Evolutionary conservation across 2,329 filamentous ascomycete species (phyloP), one percentile per base, ranked within the genome.

Genomic region (Colletotrichum lindemuthianum): DNA sequence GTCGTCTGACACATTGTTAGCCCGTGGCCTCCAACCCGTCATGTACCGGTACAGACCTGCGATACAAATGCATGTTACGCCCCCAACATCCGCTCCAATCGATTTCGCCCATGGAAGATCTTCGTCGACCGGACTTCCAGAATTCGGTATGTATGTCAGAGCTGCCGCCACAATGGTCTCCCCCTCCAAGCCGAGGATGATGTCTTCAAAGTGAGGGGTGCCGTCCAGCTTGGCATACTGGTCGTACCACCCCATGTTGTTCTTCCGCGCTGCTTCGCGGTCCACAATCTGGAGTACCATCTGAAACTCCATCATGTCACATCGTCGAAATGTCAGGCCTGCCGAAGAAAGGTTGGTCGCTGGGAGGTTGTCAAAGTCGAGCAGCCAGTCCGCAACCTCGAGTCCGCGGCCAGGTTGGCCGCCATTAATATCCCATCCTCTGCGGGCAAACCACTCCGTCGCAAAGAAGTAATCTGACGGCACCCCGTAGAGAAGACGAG

Each of bases 11-110:
- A 45, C 7, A 32, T 10, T 48, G 39, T 66, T 11, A 66, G 63
- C 60, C 16, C n/a, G 13, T 11, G 40, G 41, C 51, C 32, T 7
- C 37, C 6, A 44, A 16, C 15, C 5, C 41, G 11, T 55, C 43
- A 39, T 36, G 36, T 33, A 47, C 66, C 52, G 52, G 11, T 24
- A 79, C 83, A 65, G 72, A 86, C 86, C 83, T 71, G 78, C 76
- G 67, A 88, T 82, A 73, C 84, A 88, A 56, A 88, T 83, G 72
- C 86, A 89, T n/a, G 85, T 82, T 40, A 87, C 81, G 33, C 86
- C 86, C 49, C 86, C 86, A 45, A 86, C 81, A 63, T 84, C 78
- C 47, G 74, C 72, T 10, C 81, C 83, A 60, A 88, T 81, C 2
- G 74, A 78, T 45, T 75, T 74, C 7, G 85, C 80, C 86, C 86